These are phyloP conservation scores for Grosmannia huntii DNA, from an alignment of 2,329 filamentous ascomycete genomes.

Conservation along the genomic window DNA sequence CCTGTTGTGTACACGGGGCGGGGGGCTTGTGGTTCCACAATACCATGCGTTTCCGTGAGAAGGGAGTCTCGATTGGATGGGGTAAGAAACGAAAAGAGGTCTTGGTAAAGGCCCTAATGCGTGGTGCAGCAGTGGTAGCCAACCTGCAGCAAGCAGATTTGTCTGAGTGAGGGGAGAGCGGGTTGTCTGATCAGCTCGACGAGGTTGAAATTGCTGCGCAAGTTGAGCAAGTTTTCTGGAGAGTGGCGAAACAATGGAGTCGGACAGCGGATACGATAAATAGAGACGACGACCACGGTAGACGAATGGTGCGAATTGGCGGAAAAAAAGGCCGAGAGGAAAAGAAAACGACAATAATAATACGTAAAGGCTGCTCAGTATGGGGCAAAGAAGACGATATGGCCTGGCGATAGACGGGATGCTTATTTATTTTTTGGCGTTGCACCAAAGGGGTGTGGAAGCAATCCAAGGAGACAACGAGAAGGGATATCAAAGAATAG, in stretches of 20 bases:
- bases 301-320: not conserved
- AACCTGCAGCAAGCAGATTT: not conserved
- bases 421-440: not conserved
- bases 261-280: not conserved
- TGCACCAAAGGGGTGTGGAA: not conserved
- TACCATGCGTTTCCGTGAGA: not conserved
- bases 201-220: not conserved
- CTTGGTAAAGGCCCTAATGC: not conserved
- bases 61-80: not conserved
- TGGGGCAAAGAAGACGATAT: not conserved
- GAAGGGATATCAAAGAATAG: not conserved
- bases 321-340: not conserved
- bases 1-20: not conserved
- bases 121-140: not conserved
- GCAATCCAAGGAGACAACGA: not conserved
- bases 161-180: not conserved
- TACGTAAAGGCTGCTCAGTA: not conserved
- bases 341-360: not conserved
- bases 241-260: not conserved
- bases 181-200: not conserved
- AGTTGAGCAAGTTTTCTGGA: not conserved
- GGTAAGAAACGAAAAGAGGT: not conserved
- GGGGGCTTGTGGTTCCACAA: not conserved
- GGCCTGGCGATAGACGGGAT: not conserved
- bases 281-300: not conserved